Evolutionary conservation across 2,329 filamentous ascomycete genomes (phyloP), one percentile per base, ranked within the genome.

Genomic region (Byssoonygena ceratinophila): DNA sequence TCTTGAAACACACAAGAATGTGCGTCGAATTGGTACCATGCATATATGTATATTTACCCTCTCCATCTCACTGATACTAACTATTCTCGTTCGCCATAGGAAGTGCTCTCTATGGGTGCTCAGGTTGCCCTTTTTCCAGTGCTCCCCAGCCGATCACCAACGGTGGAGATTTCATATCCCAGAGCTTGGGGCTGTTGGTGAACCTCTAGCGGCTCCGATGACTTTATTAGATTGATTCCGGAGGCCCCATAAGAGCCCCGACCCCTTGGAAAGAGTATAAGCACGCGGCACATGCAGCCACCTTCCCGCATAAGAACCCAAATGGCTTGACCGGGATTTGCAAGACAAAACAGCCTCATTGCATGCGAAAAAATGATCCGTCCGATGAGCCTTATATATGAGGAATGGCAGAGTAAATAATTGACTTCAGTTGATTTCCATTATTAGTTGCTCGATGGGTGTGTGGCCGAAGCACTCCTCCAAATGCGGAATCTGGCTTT

Each of bases 231-330:
- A 36, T 8, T 36, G 37, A 12, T 20, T 47, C 37, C 16, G 37
- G 31, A 6, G 29, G 22, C 31, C n/a, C 16, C 44, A 16, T 34
- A 1, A 14, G 5, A 32, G 43, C 43, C 43, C 16, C 43, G 31
- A 31, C 44, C 25, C 41, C 44, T 7, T 34, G 44, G 18, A n/a
- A 9, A 7, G 18, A 34, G 20, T 46, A 34, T 36, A 34, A 34
- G 44, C 43, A 32, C 43, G 41, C 41, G 27, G 43, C 43, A 46
- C 25, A 31, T 46, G 43, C 25, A 46, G 43, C 43, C 44, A 46
- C 29, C 25, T 31, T 18, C 41, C 40, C 43, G n/a, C 2, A 16
- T 4, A 45, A 32, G 7, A 20, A 20, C 14, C 23, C 27, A 31
- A 31, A 41, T 20, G 5, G 12, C 22, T 18, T 31, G 16, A 18